A percentile compares a stretch with the other conserved stretches of the same genome.
phyloP scores from a whole-genome alignment of 179 eudicot species.

The Sideroxylon spinosum region DNA sequence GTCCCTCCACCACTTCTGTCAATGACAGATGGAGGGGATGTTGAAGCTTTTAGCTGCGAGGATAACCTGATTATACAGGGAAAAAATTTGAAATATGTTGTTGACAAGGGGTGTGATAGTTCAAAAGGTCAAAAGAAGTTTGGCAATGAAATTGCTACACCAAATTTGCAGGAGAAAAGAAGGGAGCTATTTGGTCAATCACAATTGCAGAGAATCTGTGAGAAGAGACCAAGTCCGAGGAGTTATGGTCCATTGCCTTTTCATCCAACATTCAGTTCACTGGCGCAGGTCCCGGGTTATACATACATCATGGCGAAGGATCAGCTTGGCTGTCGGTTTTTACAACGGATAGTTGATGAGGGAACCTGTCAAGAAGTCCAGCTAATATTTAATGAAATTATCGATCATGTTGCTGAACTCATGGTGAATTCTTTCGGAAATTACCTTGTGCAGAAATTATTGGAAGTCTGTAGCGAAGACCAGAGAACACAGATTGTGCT shows the following conservation, averaged over 20 bases:
- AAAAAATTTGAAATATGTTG: slow-evolving; percentile 13
- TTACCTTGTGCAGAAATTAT: slow-evolving; percentile 28
- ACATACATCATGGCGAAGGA: slow-evolving; percentile 26
- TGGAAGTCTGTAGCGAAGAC: slow-evolving; percentile 33
- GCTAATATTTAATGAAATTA: slow-evolving; percentile 29
- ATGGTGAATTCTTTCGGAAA: slow-evolving; percentile 34
- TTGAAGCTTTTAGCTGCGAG: slow-evolving; percentile 23
- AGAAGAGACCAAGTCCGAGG: slow-evolving; percentile 5
- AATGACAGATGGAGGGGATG: slow-evolving; percentile 28
- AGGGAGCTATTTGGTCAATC: neutral
- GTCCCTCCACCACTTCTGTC: slow-evolving; percentile 19
- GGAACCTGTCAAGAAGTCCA: slow-evolving; percentile 28
- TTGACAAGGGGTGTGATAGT: slow-evolving; percentile 9
- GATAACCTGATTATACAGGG: slow-evolving; percentile 24
- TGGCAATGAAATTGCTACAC: neutral
- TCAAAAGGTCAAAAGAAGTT: slow-evolving; percentile 18
- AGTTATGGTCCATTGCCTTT: slow-evolving; percentile 8
- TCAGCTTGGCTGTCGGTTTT: slow-evolving; percentile 33
- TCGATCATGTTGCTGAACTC: slow-evolving; percentile 29
- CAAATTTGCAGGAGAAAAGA: slow-evolving; percentile 6
- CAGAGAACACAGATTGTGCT: slow-evolving; percentile 27
- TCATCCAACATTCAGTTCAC: slow-evolving; percentile 13
- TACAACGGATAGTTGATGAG: slow-evolving; percentile 28
- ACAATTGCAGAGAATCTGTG: neutral
- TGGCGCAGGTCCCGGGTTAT: slow-evolving; percentile 19